Evolutionary conservation across 805 yeast species (phyloP).

Genomic region (Cephaloascus fragrans): DNA sequence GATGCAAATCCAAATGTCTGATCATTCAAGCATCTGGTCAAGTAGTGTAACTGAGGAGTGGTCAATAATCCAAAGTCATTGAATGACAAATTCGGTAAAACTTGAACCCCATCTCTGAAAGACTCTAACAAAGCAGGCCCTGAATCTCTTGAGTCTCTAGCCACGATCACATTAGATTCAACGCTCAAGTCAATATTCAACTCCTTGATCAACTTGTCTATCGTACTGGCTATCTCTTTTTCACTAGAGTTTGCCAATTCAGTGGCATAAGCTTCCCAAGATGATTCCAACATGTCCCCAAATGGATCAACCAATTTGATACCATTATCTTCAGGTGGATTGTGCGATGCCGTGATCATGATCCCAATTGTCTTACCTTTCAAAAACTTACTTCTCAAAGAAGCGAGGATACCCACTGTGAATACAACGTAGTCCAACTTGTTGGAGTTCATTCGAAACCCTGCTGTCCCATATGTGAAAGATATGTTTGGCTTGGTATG

Average conservation of each 20-base stretch:
- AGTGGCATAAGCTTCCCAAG: slow-evolving; percentile 84
- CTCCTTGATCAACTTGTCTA: slow-evolving; percentile 25
- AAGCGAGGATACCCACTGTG: slow-evolving; percentile 76
- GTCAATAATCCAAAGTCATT: slow-evolving; percentile 65
- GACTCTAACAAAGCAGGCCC: slow-evolving; percentile 57
- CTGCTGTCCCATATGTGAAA: slow-evolving; percentile 92
- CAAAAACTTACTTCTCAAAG: slow-evolving; percentile 66
- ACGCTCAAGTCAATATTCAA: slow-evolving; percentile 35
- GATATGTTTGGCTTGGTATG: slow-evolving; percentile 34
- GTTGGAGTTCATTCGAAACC: slow-evolving; percentile 72
- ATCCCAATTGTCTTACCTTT: slow-evolving; percentile 75
- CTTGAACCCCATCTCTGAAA: slow-evolving; percentile 50
- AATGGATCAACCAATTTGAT: slow-evolving; percentile 89
- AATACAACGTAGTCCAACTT: slow-evolving; percentile 73
- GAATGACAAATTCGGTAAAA: slow-evolving; percentile 29
- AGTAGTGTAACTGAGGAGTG: slow-evolving; percentile 90
- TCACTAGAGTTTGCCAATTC: slow-evolving; percentile 60
- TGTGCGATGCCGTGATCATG: slow-evolving; percentile 94
- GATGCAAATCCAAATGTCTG: slow-evolving; percentile 48
- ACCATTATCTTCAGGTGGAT: slow-evolving; percentile 88
- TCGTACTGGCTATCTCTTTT: slow-evolving; percentile 28
- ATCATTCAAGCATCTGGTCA: slow-evolving; percentile 69
- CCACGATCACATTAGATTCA: slow-evolving; percentile 50
- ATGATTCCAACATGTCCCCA: slow-evolving; percentile 79
- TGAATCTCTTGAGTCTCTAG: slow-evolving; percentile 82